phyloP scores from a whole-genome alignment of 805 yeast species.

The Lachancea fermentati region DNA sequence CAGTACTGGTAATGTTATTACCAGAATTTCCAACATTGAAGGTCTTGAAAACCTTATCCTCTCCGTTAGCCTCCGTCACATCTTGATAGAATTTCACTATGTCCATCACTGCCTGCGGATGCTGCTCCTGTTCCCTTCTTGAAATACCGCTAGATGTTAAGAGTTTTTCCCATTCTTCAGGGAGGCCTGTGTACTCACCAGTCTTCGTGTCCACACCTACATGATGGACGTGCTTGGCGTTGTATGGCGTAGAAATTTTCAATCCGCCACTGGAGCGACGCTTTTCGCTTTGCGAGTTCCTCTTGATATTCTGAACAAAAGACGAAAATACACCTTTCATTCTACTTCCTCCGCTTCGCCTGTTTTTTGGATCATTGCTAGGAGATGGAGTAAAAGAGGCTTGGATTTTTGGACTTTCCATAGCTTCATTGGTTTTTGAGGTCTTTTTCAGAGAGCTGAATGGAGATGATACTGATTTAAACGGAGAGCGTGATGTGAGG shows the following conservation, averaged over 20 bases:
- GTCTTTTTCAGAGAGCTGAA: constrained; percentile 6
- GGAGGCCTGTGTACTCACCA: constrained; percentile 88
- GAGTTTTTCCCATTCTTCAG: constrained; percentile 85
- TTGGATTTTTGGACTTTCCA: constrained; percentile 5
- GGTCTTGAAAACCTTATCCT: constrained; percentile 38
- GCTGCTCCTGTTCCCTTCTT: constrained; percentile 78
- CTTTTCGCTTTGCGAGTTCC: constrained; percentile 28
- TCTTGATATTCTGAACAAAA: constrained; percentile 33
- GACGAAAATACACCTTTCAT: constrained; percentile 56
- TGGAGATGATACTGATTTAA: constrained; percentile 7
- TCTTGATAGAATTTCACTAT: constrained; percentile 82
- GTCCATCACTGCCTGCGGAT: constrained; percentile 92
- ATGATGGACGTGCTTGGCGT: constrained; percentile 85
- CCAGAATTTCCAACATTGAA: constrained; percentile 29
- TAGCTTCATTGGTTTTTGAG: constrained; percentile 3
- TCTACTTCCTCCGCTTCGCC: constrained; percentile 40
- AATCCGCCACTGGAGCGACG: constrained; percentile 36
- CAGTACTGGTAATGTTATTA: constrained; percentile 23
- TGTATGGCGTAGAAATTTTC: constrained; percentile 86
- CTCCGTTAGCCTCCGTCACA: constrained; percentile 38
- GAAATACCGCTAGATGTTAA: constrained; percentile 84
- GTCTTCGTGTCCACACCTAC: constrained; percentile 83
- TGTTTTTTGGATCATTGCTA: constrained; percentile 22
- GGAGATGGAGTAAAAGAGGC: constrained; percentile 8
- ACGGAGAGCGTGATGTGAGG: constrained; percentile 11